A percentile compares a stretch with the other conserved stretches of the same genome.
Evolutionary conservation across 2,329 filamentous ascomycete genomes (phyloP).

Genomic region (Arthrobotrys iridis): DNA sequence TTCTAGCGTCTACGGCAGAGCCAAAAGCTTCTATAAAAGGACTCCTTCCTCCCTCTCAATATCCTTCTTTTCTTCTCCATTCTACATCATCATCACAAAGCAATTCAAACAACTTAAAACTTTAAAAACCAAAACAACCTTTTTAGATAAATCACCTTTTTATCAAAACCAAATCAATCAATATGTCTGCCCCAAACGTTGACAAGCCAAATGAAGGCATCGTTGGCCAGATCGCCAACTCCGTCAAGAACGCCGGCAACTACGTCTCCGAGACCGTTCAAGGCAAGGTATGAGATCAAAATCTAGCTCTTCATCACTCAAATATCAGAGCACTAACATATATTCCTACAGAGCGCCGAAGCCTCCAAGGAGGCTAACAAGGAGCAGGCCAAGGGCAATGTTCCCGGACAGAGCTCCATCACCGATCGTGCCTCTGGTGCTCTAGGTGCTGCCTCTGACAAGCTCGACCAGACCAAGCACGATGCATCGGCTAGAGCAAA

Average conservation of each 20-base stretch:
- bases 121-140: conserved; percentile 16
- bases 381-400: conserved; percentile 53
- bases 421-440: conserved; percentile 46
- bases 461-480: conserved; percentile 46
- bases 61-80: conserved; percentile 22
- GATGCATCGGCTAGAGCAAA: conserved; percentile 37
- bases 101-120: conserved; percentile 25
- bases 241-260: conserved; percentile 34
- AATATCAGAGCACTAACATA: conserved; percentile 42
- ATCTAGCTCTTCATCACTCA: background rate
- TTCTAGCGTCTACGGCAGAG: background rate
- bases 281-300: conserved; percentile 36
- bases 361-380: conserved; percentile 50
- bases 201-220: conserved; percentile 52
- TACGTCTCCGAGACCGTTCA: conserved; percentile 43
- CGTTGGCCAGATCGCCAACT: conserved; percentile 48
- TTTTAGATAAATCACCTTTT: conserved; percentile 15
- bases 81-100: conserved; percentile 47
- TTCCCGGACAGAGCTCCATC: conserved; percentile 39
- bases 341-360: conserved; percentile 30
- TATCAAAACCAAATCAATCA: conserved; percentile 33
- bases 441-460: conserved; percentile 37
- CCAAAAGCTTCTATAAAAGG: conserved; percentile 46
- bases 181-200: conserved; percentile 52
- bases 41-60: conserved; percentile 6